Conservation (phyloP, 2,329 filamentous ascomycete species). For the Aspergillus pseudoterreus region DNA sequence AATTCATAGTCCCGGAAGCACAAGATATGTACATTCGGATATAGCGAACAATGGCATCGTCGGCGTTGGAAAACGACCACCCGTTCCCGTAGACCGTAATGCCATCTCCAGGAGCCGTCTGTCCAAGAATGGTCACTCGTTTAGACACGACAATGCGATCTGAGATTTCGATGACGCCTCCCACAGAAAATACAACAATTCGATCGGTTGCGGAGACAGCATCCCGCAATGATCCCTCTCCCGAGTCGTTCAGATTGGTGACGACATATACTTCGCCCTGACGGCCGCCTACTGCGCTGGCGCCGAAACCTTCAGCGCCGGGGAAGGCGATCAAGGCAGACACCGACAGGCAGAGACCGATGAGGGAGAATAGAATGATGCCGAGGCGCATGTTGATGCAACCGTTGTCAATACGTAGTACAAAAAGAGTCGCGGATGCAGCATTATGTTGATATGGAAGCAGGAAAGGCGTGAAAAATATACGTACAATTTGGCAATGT, state of each 20-base stretch:
- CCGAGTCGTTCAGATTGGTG: conserved; percentile 47
- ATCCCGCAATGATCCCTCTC: conserved; percentile 49
- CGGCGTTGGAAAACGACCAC: conserved; percentile 49
- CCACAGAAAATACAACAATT: conserved; percentile 50
- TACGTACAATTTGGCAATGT: not conserved
- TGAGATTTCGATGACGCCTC: conserved; percentile 49
- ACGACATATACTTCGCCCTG: conserved; percentile 49
- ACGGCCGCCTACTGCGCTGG: conserved; percentile 45
- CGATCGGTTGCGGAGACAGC: conserved; percentile 48
- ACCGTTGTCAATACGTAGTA: not conserved
- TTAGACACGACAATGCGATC: conserved; percentile 47
- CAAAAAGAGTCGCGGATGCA: not conserved
- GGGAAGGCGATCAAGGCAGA: conserved; percentile 42
- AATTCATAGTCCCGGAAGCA: not conserved
- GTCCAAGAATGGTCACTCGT: conserved; percentile 49
- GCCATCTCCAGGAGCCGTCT: conserved; percentile 49
- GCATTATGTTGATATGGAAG: not conserved
- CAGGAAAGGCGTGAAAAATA: not conserved
- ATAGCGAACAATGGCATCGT: conserved; percentile 55
- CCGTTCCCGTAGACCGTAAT: conserved; percentile 56
- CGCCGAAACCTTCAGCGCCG: conserved; percentile 50
- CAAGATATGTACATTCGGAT: conserved; percentile 43
- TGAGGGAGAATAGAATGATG: not conserved
- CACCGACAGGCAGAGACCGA: conserved; percentile 8
- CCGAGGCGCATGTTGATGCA: not conserved